Conservation (phyloP, 495 filamentous ascomycete species). For the Podospora anserina region DNA sequence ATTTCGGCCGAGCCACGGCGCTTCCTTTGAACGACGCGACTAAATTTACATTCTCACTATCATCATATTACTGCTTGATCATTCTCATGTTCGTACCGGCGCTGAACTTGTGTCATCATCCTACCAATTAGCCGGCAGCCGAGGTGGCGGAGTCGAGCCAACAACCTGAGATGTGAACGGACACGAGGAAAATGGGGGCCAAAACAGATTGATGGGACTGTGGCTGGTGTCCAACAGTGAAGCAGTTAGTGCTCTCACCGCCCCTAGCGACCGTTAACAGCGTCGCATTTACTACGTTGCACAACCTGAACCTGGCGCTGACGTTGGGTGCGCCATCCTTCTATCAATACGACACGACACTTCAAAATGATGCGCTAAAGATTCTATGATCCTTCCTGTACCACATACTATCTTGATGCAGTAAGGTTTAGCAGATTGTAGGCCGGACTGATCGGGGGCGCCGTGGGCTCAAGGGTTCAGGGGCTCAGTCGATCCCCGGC, state of each 20-base stretch:
- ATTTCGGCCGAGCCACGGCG: not conserved
- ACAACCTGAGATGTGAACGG: not conserved
- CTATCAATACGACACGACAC: not conserved
- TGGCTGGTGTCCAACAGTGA: not conserved
- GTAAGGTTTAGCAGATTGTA: not conserved
- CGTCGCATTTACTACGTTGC: not conserved
- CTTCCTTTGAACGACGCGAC: not conserved
- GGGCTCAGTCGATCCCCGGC: not conserved
- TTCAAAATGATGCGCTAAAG: not conserved
- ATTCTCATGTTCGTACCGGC: not conserved
- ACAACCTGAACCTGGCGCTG: not conserved
- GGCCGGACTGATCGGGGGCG: not conserved
- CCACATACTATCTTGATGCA: not conserved
- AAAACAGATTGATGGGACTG: not conserved
- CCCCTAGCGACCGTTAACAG: not conserved
- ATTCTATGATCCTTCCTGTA: not conserved
- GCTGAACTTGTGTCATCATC: not conserved
- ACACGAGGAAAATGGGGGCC: not conserved
- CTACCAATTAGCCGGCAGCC: not conserved
- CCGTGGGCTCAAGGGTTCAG: not conserved
- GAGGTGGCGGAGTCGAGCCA: not conserved
- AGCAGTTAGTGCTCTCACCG: not conserved
- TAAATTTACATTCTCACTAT: not conserved
- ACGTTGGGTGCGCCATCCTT: not conserved
- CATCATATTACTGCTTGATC: not conserved